Conservation (phyloP, 2,329 filamentous ascomycete genomes). For the Bipolaris cookei region DNA sequence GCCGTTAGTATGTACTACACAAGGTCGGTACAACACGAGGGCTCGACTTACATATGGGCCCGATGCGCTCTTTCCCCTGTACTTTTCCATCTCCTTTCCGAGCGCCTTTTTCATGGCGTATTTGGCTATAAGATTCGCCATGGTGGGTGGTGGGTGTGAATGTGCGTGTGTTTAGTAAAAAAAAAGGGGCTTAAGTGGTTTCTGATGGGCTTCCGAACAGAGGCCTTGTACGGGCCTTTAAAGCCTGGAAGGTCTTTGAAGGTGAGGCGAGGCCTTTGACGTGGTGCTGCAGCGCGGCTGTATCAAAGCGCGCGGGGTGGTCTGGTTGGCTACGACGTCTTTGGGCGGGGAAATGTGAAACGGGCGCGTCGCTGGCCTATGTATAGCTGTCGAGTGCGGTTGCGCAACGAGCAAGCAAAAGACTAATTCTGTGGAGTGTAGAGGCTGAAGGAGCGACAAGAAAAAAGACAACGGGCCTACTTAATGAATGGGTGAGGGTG, state of each 20-base stretch:
- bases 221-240: constrained; percentile 5
- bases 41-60: constrained; percentile 50
- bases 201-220: constrained; percentile 2
- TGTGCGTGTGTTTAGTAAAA: constrained; percentile 5
- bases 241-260: constrained; percentile 23
- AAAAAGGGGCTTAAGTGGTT: background rate
- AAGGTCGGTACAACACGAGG: background rate
- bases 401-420: constrained; percentile 20
- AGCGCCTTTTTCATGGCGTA: constrained; percentile 59
- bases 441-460: constrained; percentile 12
- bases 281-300: constrained; percentile 31
- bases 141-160: constrained; percentile 32
- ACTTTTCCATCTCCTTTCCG: constrained; percentile 56
- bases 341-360: constrained; percentile 43
- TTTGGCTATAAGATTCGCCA: constrained; percentile 56
- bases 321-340: constrained; percentile 45
- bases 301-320: constrained; percentile 27
- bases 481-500: constrained; percentile 35
- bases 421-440: constrained; percentile 8
- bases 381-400: constrained; percentile 41
- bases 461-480: constrained; percentile 9
- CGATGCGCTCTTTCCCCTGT: constrained; percentile 52
- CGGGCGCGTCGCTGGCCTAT: constrained; percentile 48
- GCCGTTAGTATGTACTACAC: constrained; percentile 11
- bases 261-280: constrained; percentile 15